Evolutionary conservation across 164 flowering plant genomes (phyloP), one percentile per base, ranked within the genome.

Genomic region (Macadamia integrifolia): DNA sequence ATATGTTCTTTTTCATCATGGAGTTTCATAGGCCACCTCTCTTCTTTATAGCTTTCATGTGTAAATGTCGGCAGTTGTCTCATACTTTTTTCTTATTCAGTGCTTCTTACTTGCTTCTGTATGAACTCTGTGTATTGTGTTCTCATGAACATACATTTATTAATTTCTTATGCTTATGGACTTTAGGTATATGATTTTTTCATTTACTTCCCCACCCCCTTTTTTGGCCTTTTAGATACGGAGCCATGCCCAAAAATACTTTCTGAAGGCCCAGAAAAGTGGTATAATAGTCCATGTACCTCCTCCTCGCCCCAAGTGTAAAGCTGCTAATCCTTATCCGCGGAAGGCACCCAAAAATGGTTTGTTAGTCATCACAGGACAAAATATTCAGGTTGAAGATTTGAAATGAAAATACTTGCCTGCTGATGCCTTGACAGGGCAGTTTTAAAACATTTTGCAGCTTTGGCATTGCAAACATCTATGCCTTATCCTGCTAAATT

Each of bases 191-290:
- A 5, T 2, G 40, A 5, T 35, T 35, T 35, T 35, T 2, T 2
- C 3, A 35, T 35, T 35, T 35, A 35, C 5, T 35, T 5, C 44
- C 35, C 15, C n/a, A 58, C 40, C 44, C 35, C 15, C n/a, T 62
- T 13, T n/a, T 66, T 35, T 62, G 23, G 64, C 48, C 15, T 67
- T 80, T 62, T 84, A 93, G 98, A 93, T 93, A 44, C 74, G 97
- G 6, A 93, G 98, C 75, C 98, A 93, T 82, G 97, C 98, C n/a
- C 98, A 91, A 73, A 93, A 91, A 58, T 93, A 93, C 80, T 93
- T 93, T 75, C 67, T 91, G 76, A 93, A 91, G 81, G 97, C 90
- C 69, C 98, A 93, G 70, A 93, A 88, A 83, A 93, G 85, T 81
- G 97, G 98, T 62, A 79, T 91, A 65, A 66, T 75, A 49, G 97